Conservation (phyloP, 164 flowering plant species). For the Tetrastigma voinierianum region DNA sequence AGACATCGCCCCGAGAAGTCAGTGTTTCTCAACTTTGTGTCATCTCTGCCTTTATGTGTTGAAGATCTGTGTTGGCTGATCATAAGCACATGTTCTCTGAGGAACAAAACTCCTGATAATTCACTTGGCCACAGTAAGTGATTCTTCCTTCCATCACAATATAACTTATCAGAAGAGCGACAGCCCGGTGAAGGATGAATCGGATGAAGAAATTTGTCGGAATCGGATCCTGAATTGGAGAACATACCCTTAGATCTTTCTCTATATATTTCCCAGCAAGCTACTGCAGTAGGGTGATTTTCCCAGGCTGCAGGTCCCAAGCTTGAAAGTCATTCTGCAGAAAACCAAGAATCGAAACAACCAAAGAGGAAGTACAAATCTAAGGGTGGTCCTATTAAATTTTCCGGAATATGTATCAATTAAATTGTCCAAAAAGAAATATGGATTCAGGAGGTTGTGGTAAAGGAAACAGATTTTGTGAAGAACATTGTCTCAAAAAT, state of each 20-base stretch:
- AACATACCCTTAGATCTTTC: conserved; percentile 17
- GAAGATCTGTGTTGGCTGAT: conserved; percentile 35
- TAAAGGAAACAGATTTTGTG: not conserved
- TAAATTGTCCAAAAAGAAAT: too few relatives aligned
- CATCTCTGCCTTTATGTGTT: conserved; percentile 30
- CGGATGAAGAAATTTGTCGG: too few relatives aligned
- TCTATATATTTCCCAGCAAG: conserved; percentile 25
- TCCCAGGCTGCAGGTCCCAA: conserved; percentile 33
- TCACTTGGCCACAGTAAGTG: conserved; percentile 33
- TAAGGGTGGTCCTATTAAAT: too few relatives aligned
- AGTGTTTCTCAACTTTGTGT: conserved; percentile 34
- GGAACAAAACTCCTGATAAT: conserved; percentile 26
- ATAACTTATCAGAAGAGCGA: too few relatives aligned
- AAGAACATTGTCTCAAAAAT: too few relatives aligned
- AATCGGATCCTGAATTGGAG: not conserved
- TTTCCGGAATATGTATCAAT: too few relatives aligned
- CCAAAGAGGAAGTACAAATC: too few relatives aligned
- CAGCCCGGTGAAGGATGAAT: too few relatives aligned
- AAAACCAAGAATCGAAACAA: not conserved
- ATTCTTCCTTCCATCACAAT: too few relatives aligned
- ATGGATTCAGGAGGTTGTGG: too few relatives aligned
- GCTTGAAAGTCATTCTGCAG: conserved; percentile 28
- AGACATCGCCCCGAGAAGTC: conserved; percentile 30
- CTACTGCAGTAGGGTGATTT: conserved; percentile 24
- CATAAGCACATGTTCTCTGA: conserved; percentile 32